Evolutionary conservation across 306 rosid species (phyloP).

Genomic region (Ziziphus jujuba): DNA sequence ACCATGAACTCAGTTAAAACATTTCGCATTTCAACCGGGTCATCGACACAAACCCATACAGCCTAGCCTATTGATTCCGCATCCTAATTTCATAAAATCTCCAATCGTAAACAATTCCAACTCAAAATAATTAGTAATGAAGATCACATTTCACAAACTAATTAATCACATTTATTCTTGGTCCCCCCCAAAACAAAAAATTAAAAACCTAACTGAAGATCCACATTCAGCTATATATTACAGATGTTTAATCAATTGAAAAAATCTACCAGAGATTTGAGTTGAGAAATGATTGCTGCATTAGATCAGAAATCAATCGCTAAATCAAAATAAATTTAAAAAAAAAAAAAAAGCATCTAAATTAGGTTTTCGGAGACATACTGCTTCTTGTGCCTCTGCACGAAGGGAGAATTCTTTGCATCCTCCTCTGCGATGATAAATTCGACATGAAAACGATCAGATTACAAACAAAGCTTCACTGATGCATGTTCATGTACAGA

Average conservation of each 20-base stretch:
- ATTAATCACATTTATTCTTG: too few relatives aligned
- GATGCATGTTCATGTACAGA: not conserved
- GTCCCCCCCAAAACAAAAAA: not conserved
- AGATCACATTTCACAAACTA: too few relatives aligned
- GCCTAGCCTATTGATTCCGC: too few relatives aligned
- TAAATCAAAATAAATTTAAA: not conserved
- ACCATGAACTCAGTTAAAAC: too few relatives aligned
- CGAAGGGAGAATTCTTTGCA: constrained; percentile 14
- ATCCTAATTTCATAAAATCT: too few relatives aligned
- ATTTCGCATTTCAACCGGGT: too few relatives aligned
- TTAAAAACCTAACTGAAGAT: not conserved
- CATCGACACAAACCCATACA: too few relatives aligned
- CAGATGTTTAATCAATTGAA: not conserved
- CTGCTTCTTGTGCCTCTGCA: constrained; percentile 20
- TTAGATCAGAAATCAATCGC: not conserved
- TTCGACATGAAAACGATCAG: not conserved
- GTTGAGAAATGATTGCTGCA: not conserved
- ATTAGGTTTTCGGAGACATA: constrained; percentile 1
- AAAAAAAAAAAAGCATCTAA: not conserved
- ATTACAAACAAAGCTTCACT: not conserved
- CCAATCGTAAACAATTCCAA: too few relatives aligned
- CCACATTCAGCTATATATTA: not conserved
- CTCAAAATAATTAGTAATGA: too few relatives aligned
- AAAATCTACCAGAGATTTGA: not conserved
- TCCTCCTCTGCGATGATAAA: constrained; percentile 15